Conservation (phyloP, 1,139 yeast genomes). For the Yamadazyma oceani region DNA sequence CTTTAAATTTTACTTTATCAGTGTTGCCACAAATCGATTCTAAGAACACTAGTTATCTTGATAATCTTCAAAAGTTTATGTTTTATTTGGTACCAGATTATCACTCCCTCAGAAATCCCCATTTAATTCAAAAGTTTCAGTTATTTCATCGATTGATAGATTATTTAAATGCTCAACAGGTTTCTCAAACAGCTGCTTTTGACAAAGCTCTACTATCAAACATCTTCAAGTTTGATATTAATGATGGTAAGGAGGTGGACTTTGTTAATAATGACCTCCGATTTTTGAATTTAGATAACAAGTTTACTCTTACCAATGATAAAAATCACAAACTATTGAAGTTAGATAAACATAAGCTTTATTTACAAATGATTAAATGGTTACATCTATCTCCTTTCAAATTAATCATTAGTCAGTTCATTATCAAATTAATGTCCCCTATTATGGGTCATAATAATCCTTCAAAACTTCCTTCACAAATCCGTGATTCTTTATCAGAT, state of each 20-base stretch:
- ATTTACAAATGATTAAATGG: slow-evolving; percentile 42
- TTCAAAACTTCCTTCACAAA: neutral
- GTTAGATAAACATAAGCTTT: slow-evolving; percentile 14
- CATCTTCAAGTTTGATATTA: slow-evolving; percentile 18
- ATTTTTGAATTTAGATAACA: slow-evolving; percentile 19
- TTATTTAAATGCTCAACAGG: neutral
- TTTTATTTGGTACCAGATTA: neutral
- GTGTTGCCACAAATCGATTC: neutral
- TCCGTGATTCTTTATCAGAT: neutral
- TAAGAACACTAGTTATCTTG: neutral
- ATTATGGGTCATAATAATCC: neutral
- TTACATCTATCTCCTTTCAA: slow-evolving; percentile 31
- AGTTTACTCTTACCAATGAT: slow-evolving; percentile 8
- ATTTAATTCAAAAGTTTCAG: neutral
- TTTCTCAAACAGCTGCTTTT: neutral
- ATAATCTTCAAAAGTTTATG: neutral
- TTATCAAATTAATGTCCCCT: neutral
- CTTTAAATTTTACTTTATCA: neutral
- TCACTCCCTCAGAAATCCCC: neutral
- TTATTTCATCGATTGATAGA: neutral
- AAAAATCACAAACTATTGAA: slow-evolving; percentile 17
- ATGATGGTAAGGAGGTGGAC: slow-evolving; percentile 34
- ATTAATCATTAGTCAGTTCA: neutral
- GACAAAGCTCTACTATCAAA: neutral
- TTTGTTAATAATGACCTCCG: slow-evolving; percentile 38